These are phyloP conservation scores for Sarcodon aspratus DNA, from an alignment of 768 basidiomycete species.

Conservation along the genomic window DNA sequence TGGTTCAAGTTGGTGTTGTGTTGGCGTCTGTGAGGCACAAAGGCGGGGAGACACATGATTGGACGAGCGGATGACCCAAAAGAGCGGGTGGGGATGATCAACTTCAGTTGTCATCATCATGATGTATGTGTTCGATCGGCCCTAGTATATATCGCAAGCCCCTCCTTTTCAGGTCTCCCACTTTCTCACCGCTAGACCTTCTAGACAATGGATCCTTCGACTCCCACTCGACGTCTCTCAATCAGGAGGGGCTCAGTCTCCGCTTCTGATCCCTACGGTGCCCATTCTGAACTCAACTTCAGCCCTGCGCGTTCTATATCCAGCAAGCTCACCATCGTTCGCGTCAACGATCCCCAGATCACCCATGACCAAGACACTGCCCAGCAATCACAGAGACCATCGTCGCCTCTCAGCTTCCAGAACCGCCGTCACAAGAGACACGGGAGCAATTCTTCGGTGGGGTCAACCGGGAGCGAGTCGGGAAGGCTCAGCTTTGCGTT, in stretches of 20 bases:
- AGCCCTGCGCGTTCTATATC: constrained; percentile 44
- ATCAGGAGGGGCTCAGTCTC: constrained; percentile 56
- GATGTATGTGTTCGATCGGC: too few species aligned
- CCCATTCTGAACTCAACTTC: constrained; percentile 38
- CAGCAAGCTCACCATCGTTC: constrained; percentile 66
- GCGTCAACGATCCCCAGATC: constrained; percentile 30
- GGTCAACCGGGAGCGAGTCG: constrained; percentile 16
- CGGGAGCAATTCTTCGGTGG: constrained; percentile 17
- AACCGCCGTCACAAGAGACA: constrained; percentile 17
- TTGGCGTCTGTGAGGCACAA: too few species aligned
- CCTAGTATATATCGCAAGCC: too few species aligned
- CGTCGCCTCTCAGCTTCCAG: constrained; percentile 14
- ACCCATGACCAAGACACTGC: constrained; percentile 10
- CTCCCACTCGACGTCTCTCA: constrained; percentile 25
- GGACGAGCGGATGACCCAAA: too few species aligned
- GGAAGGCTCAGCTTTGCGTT: constrained; percentile 48
- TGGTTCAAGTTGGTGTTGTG: too few species aligned
- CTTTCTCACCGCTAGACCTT: too few species aligned
- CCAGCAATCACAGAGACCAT: constrained; percentile 23
- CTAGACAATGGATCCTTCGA: too few species aligned
- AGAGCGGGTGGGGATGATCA: too few species aligned
- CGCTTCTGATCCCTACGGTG: constrained; percentile 59
- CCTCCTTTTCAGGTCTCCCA: too few species aligned
- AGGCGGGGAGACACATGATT: too few species aligned
- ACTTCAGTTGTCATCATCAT: too few species aligned